Evolutionary conservation across 371 early-diverging fungal genomes (phyloP), one percentile per base, ranked within the genome.

Genomic region (Encephalitozoon cuniculi): DNA sequence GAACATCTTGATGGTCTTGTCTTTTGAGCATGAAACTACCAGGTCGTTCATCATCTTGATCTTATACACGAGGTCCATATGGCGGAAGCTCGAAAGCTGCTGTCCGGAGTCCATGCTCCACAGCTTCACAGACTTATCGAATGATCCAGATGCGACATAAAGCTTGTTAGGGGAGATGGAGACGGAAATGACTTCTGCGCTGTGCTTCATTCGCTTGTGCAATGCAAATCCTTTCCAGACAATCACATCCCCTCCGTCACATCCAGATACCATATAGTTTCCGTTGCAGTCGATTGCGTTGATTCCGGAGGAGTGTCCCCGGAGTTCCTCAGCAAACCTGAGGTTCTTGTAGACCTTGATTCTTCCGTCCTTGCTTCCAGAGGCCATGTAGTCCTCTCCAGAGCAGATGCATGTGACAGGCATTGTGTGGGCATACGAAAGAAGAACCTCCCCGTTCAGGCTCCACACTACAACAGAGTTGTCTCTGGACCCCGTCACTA

Each of bases 101-200:
- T 87, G 85, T 8, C 97, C 97, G 18, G 90, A 89, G 40, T 88
- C 90, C 11, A 89, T 86, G 46, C 88, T 90, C 95, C 95, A 96
- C 28, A 94, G 78, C 86, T 93, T 94, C 75, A 92, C 93, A 0
- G 92, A 89, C 85, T 92, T 94, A 85, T 98, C 98, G 81, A 94
- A 94, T 30, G 94, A 93, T 21, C 91, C 95, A 5, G 94, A 92
- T 0, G 93, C 95, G 86, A 96, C 92, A 12, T 91, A 78, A 65
- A 89, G 88, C 82, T 93, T 92, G 84, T 93, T 93, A 2, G 93
- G 93, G 2, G 94, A 88, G 30, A 96, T 87, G 32, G 90, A 88
- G 30, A 98, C 87, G 1, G 92, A 87, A 80, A 96, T 94, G 81
- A 98, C 93, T 81, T 95, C 95, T 85, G 93, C 94, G 34, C 93